Conservation (phyloP, 805 yeast species). For the Blastobotrys robertii region DNA sequence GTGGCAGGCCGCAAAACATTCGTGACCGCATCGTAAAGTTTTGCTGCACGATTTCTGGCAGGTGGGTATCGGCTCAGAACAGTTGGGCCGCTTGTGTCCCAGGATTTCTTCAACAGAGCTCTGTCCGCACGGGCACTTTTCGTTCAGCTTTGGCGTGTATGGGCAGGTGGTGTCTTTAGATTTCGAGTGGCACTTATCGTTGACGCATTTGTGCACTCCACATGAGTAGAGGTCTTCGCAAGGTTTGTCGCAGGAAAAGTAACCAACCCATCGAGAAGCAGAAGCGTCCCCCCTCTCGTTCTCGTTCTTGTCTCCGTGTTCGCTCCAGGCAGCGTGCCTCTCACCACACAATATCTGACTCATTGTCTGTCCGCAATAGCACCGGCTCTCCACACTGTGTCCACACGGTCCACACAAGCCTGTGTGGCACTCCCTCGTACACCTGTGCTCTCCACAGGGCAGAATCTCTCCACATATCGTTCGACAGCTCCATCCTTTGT, state of each 20-base stretch:
- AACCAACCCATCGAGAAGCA: conserved; percentile 38
- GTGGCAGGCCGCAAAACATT: conserved; percentile 64
- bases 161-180: conserved; percentile 44
- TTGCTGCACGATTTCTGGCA: conserved; percentile 62
- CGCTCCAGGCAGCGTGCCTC: conserved; percentile 10
- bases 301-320: neutral
- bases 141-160: conserved; percentile 47
- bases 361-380: conserved; percentile 66
- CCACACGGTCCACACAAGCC: conserved; percentile 77
- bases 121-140: conserved; percentile 75
- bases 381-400: conserved; percentile 36
- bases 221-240: conserved; percentile 52
- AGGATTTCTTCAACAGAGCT: conserved; percentile 34
- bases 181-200: conserved; percentile 42
- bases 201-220: conserved; percentile 43
- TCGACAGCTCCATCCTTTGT: conserved; percentile 60
- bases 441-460: conserved; percentile 66
- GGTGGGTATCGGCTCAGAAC: conserved; percentile 73
- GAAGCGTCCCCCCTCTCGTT: conserved; percentile 17
- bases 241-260: conserved; percentile 36
- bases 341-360: conserved; percentile 14
- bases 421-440: conserved; percentile 57
- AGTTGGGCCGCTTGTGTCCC: conserved; percentile 38
- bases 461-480: conserved; percentile 48
- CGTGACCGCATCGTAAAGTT: conserved; percentile 58